Base-by-base conservation (phyloP, 805 yeast genomes). In the Candida nonsorbophila region DNA sequence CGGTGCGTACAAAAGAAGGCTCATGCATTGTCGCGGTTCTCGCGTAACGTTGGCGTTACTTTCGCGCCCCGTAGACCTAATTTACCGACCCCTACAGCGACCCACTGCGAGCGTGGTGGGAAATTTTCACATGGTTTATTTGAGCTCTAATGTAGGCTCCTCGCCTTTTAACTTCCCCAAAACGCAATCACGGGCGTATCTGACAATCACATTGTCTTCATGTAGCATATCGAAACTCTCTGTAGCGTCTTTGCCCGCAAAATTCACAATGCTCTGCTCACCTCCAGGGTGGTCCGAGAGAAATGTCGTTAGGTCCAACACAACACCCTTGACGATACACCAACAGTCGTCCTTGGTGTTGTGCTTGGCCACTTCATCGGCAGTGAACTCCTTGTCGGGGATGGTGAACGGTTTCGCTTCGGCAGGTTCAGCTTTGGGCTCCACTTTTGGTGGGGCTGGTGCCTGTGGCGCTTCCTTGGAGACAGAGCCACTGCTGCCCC, bases 261-360 rank as follows among this genome's bases (percentile, higher is more conserved):
- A 66, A 34, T 62, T 59, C 10, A 61, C 27, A 34, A 76, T 72
- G 9, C 79, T 67, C 28, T 74, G 73, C 11, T 55, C 69, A 6
- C 84, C 84, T 16, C 84, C 84, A 5, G 84, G 84, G 40, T 67
- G 76, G 37, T 61, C 54, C 10, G 45, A 37, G 34, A 70, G 47
- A 38, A 73, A 72, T 9, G 57, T 38, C 0, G 77, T 64, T 25
- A 62, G 56, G 42, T 73, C 70, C 33, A 73, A 41, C 4, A 73
- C 77, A 2, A 69, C 72, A 37, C 70, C 66, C 42, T 73, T 72
- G 20, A 73, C 65, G 11, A 72, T 58, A 20, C 71, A 63, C 78
- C 79, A 72, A 47, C 78, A 73, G 33, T 72, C 75, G 19, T 49
- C 44, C 4, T 51, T 48, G 2, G 48, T 58, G 41, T 68, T 67